Base-by-base conservation (phyloP, 2,329 filamentous ascomycete species). In the Colletotrichum somersetense region DNA sequence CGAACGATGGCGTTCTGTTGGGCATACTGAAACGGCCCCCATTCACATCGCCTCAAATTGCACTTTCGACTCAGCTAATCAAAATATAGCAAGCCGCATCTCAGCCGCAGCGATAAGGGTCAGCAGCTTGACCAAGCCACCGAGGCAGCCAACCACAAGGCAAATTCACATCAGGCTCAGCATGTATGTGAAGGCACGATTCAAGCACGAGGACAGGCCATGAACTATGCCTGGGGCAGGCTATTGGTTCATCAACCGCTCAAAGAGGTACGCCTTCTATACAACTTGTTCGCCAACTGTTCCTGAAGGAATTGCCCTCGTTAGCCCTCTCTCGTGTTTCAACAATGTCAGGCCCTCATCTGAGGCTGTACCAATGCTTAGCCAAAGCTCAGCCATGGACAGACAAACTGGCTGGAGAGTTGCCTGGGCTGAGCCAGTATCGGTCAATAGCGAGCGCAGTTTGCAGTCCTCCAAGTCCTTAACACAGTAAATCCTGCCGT, bases 91-190 rank as follows among this genome's bases (percentile, higher is more conserved):
- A 30, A 42, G 26, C 14, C 52, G 62, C 40, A 48, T 18, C 16
- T 65, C 62, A 65, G 62, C 62, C 62, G 62, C 62, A 65, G 26
- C 62, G 18, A 55, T 48, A 65, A 56, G 26, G 52, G 52, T 65
- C 18, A 65, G 52, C 20, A 38, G 52, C 62, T 30, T 42, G 40
- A 57, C 12, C 23, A 23, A 57, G 62, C 40, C 52, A 8, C 52
- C 44, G 30, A 56, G 40, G 26, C 48, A 48, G n/a, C 62, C 62
- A 65, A 57, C 42, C 62, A 48, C 40, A 23, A 65, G 62, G 62
- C 62, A 65, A 52, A 65, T 11, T 57, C 6, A 8, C 65, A 26
- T 14, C 35, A 18, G 26, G 26, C 10, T 23, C 1, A 14, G 5
- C 53, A 38, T 56, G 53, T 33, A 30, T 30, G 14, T 40, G 12